Evolutionary conservation across 345 rosid genomes (phyloP).

Genomic region (Brassica nigra): DNA sequence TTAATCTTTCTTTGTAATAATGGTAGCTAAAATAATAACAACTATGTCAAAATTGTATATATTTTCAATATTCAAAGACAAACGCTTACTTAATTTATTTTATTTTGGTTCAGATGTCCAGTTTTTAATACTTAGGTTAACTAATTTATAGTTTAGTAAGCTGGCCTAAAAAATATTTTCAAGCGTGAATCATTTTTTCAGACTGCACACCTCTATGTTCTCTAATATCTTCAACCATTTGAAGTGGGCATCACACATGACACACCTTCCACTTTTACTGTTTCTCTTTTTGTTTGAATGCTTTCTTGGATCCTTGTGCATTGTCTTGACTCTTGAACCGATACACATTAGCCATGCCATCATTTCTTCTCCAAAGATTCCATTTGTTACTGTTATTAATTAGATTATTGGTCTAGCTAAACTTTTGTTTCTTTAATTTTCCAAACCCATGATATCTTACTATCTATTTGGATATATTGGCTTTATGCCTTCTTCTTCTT

Average conservation of each 20-base stretch:
- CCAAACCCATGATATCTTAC: background rate
- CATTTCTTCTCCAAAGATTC: conserved; percentile 24
- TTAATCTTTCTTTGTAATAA: background rate
- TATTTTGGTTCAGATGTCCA: background rate
- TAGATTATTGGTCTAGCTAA: background rate
- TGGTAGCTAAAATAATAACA: background rate
- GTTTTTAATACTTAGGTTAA: background rate
- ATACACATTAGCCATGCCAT: conserved; percentile 27
- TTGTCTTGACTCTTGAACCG: conserved; percentile 24
- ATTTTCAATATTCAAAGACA: background rate
- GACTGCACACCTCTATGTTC: background rate
- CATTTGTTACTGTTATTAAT: background rate
- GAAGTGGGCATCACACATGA: conserved; percentile 23
- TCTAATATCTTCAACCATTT: background rate
- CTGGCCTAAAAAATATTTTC: background rate
- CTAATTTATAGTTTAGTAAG: background rate
- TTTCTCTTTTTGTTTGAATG: background rate
- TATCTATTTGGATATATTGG: background rate
- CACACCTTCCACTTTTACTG: conserved; percentile 30
- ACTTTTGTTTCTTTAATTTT: background rate
- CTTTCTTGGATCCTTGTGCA: conserved; percentile 31
- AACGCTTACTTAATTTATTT: background rate
- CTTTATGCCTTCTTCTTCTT: no score
- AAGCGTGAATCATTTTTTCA: background rate
- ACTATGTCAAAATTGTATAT: background rate